Base-by-base conservation (phyloP, 306 rosid species). In the Medicago lupulina region DNA sequence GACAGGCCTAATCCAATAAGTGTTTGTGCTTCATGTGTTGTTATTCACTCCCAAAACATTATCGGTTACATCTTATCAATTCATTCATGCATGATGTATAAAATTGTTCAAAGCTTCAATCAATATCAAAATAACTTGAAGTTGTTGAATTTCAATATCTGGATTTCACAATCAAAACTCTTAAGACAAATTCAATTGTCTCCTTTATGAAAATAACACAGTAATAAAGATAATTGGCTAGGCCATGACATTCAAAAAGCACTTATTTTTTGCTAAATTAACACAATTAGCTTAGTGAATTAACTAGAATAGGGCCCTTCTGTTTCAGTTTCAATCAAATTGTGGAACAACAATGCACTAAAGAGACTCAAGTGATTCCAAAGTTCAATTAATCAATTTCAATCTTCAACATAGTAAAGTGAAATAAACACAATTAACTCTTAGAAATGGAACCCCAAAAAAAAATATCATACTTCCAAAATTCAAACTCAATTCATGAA, bases 81-180 rank as follows among this genome's bases (percentile, higher is more conserved):
- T 54, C 67, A 76, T 66, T 66, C 76, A 23, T 23, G 23, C 47
- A 71, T n/a, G 79, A 9, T n/a, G 36, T 23, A 58, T 57, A 38
- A 25, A 71, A 77, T 51, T 18, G 17, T 67, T 65, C 43, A 73
- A 73, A 61, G 62, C 71, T 39, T 74, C 68, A 77, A 58, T 50
- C 67, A 68, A 75, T 69, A 47, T 14, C 53, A 6, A 69, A 75
- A 75, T 28, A 58, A 59, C 38, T 9, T 41, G 5, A 58, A 66
- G 76, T 47, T 7, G 12, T 18, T 61, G 34, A 69, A 61, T 75
- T 69, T 69, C 74, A 75, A 61, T 17, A 70, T 9, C 57, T 61
- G 53, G 62, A 38, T 54, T 71, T 34, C 6, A 3, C 12, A 62
- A 44, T 53, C 14, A 46, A 76, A 76, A 62, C 54, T 23, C 39